Conservation (phyloP, 306 rosid species). For the Quercus bicolor region DNA sequence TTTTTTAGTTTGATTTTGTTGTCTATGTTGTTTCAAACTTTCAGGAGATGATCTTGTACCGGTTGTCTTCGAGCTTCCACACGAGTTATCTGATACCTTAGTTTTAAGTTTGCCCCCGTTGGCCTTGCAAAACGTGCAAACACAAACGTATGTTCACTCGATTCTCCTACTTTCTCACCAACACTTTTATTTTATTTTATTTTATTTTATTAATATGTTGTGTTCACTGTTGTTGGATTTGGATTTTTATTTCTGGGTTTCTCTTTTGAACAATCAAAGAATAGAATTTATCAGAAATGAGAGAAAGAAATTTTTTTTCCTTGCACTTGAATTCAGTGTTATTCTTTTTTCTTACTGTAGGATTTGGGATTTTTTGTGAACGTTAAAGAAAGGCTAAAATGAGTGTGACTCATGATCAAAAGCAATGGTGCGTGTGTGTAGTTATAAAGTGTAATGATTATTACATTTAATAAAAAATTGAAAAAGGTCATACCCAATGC, state of each 20-base stretch:
- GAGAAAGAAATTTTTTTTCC: too few relatives aligned
- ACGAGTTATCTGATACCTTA: slow-evolving; percentile 42
- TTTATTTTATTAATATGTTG: neutral
- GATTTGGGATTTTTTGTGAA: too few relatives aligned
- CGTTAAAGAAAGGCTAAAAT: too few relatives aligned
- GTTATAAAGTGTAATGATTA: neutral
- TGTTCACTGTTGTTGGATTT: neutral
- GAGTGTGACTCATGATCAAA: too few relatives aligned
- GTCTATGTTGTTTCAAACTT: neutral
- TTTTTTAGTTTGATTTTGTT: neutral
- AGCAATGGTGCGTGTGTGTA: neutral
- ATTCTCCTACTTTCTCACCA: neutral
- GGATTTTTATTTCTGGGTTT: neutral
- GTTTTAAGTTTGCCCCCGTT: slow-evolving; percentile 51
- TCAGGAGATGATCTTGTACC: slow-evolving; percentile 51
- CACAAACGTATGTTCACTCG: slow-evolving; percentile 36
- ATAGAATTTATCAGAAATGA: too few relatives aligned
- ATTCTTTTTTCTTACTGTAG: too few relatives aligned
- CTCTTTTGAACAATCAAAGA: neutral
- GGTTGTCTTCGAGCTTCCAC: slow-evolving; percentile 42
- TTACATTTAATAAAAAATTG: neutral
- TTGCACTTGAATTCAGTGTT: too few relatives aligned
- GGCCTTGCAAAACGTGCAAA: slow-evolving; percentile 43
- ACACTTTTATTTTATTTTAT: neutral
- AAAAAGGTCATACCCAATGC: too few relatives aligned